Evolutionary conservation across 2,329 filamentous ascomycete species (phyloP).

Genomic region (Akanthomyces lecanii): DNA sequence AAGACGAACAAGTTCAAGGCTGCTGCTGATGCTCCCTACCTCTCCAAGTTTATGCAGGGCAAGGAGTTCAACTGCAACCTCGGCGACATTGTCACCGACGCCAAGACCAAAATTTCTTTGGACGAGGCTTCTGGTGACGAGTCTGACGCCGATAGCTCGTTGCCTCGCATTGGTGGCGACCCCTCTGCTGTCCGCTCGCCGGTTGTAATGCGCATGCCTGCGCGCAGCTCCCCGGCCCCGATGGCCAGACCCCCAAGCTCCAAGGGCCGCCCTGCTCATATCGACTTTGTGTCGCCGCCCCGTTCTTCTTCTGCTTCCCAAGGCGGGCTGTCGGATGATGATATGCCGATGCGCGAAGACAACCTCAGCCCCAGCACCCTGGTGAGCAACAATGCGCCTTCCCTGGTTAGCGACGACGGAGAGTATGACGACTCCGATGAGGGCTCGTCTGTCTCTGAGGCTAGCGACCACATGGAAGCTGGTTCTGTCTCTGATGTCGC

Average conservation of each 20-base stretch:
- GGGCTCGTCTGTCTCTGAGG: conserved; percentile 55
- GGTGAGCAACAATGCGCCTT: conserved; percentile 72
- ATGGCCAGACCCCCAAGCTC: conserved; percentile 47
- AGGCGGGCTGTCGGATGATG: conserved; percentile 37
- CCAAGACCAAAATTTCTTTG: conserved; percentile 49
- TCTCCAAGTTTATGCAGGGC: conserved; percentile 61
- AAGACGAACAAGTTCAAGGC: conserved; percentile 32
- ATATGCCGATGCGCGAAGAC: conserved; percentile 51
- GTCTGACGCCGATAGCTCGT: conserved; percentile 38
- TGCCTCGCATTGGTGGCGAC: conserved; percentile 17
- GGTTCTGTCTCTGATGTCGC: conserved; percentile 57
- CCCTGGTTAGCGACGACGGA: conserved; percentile 74
- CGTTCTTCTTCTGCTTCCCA: conserved; percentile 22
- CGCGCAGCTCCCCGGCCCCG: conserved; percentile 49
- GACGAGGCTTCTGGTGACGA: conserved; percentile 55
- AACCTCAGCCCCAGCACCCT: conserved; percentile 66
- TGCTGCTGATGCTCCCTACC: conserved; percentile 59
- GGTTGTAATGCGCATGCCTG: conserved; percentile 55
- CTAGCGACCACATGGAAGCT: conserved; percentile 53
- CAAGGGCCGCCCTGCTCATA: conserved; percentile 46
- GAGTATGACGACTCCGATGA: conserved; percentile 72
- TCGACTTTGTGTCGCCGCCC: conserved; percentile 37
- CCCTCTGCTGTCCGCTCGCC: conserved; percentile 30
- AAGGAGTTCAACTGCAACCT: conserved; percentile 60
- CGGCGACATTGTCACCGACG: conserved; percentile 53